These are phyloP conservation scores for Trametes maxima DNA, from an alignment of 768 basidiomycete genomes.

Conservation along the genomic window DNA sequence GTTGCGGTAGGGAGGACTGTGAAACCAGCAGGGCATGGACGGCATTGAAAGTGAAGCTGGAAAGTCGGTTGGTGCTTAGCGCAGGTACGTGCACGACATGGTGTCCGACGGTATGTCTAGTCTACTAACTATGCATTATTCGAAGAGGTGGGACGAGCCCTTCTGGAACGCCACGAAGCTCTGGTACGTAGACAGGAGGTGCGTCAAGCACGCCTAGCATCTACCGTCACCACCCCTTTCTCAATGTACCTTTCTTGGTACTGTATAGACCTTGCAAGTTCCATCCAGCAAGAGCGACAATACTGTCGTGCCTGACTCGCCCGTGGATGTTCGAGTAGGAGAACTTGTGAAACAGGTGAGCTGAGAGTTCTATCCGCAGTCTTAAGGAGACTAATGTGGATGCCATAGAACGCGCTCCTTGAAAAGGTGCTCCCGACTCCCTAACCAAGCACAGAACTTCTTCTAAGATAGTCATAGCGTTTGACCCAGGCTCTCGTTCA, in stretches of 20 bases:
- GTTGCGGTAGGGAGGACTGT: conserved; percentile 68
- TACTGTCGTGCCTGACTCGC: conserved; percentile 16
- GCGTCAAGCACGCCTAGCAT: conserved; percentile 25
- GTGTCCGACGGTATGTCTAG: background rate
- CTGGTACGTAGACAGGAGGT: conserved; percentile 77
- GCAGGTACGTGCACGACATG: conserved; percentile 61
- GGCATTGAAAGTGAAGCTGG: conserved; percentile 66
- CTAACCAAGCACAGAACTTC: conserved; percentile 4
- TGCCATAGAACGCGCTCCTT: conserved; percentile 30
- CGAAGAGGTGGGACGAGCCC: conserved; percentile 86
- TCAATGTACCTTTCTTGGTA: background rate
- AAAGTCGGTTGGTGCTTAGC: conserved; percentile 78
- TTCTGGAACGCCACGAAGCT: conserved; percentile 84
- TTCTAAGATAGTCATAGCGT: conserved; percentile 46
- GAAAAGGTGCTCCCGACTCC: conserved; percentile 36
- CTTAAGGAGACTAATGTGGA: background rate
- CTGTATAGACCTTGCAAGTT: background rate
- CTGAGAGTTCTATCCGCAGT: background rate
- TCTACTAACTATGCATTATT: conserved; percentile 3
- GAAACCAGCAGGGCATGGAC: conserved; percentile 66
- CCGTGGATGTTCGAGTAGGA: conserved; percentile 32
- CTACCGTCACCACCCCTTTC: background rate
- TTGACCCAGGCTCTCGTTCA: conserved; percentile 79
- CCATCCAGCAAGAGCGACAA: background rate
- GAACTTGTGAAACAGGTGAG: conserved; percentile 32